These are phyloP conservation scores for Hypoxylon trugodes DNA, from an alignment of 495 filamentous ascomycete species.

Conservation along the genomic window DNA sequence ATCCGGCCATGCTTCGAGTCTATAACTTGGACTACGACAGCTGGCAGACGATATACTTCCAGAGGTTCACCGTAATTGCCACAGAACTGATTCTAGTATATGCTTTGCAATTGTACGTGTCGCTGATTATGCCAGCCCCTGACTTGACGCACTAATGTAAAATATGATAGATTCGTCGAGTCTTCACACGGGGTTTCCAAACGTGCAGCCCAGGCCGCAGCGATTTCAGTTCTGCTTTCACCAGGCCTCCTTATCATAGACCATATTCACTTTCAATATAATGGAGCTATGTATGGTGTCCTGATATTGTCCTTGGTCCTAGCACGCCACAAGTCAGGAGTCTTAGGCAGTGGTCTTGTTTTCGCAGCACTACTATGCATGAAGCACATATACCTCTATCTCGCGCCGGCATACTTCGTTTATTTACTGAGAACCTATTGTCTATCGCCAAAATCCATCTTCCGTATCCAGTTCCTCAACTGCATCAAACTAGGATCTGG, in stretches of 20 bases:
- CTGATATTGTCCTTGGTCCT: constrained; percentile 84
- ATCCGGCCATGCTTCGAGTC: constrained; percentile 85
- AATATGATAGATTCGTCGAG: constrained; percentile 68
- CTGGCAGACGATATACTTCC: constrained; percentile 93
- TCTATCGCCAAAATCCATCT: constrained; percentile 77
- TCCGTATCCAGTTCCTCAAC: constrained; percentile 80
- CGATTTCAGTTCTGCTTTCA: constrained; percentile 88
- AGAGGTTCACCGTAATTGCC: constrained; percentile 84
- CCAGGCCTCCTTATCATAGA: constrained; percentile 96
- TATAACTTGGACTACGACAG: constrained; percentile 83
- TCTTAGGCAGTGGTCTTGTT: constrained; percentile 78
- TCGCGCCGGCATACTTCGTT: constrained; percentile 96
- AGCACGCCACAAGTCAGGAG: constrained; percentile 77
- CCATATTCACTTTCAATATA: constrained; percentile 99
- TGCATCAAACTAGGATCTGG: constrained; percentile 80
- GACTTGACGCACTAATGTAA: constrained; percentile 17
- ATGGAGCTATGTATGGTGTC: constrained; percentile 93
- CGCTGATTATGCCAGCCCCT: background rate
- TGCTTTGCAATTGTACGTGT: constrained; percentile 77
- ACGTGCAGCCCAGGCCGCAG: constrained; percentile 84
- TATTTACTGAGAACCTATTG: constrained; percentile 85
- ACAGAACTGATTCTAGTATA: constrained; percentile 85
- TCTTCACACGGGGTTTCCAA: constrained; percentile 69
- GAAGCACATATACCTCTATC: constrained; percentile 98
- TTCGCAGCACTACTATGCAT: constrained; percentile 89